Percentiles rank a stretch among this genome's conserved stretches.
Conservation (phyloP, 305 asterid species). For the Fraxinus dipetala region DNA sequence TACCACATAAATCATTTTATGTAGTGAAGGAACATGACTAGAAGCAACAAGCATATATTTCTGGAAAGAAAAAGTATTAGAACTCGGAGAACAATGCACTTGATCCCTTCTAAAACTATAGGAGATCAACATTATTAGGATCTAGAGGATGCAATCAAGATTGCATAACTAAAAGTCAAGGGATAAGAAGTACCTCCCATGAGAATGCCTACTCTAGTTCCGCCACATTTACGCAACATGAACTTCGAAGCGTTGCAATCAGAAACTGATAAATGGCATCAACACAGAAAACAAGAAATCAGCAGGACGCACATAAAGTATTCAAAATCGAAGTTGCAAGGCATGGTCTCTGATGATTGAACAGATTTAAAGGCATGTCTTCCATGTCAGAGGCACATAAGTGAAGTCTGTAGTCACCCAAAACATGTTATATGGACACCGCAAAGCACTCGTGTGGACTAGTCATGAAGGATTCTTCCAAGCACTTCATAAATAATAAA, state of each 20-base stretch:
- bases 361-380: not conserved
- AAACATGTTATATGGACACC: not conserved
- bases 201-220: slow-evolving; percentile 48
- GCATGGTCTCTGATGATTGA: not conserved
- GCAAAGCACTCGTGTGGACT: not conserved
- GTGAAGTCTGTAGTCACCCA: not conserved
- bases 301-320: not conserved
- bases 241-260: slow-evolving; percentile 37
- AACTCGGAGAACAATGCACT: not conserved
- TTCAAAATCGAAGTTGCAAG: not conserved
- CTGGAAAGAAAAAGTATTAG: not conserved
- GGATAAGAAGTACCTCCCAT: slow-evolving; percentile 53
- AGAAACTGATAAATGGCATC: slow-evolving; percentile 35
- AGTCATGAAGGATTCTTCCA: not conserved
- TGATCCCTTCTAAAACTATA: not conserved
- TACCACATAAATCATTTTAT: not conserved
- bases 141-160: not conserved
- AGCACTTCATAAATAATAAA: not conserved
- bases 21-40: not conserved
- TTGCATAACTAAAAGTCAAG: not conserved
- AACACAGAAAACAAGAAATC: slow-evolving; percentile 3
- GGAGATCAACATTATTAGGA: not conserved
- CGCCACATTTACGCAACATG: slow-evolving; percentile 47
- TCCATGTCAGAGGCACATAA: not conserved
- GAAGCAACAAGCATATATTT: not conserved